These are phyloP conservation scores for Venturia oleaginea DNA, from an alignment of 2,329 filamentous ascomycete species.

Conservation along the genomic window DNA sequence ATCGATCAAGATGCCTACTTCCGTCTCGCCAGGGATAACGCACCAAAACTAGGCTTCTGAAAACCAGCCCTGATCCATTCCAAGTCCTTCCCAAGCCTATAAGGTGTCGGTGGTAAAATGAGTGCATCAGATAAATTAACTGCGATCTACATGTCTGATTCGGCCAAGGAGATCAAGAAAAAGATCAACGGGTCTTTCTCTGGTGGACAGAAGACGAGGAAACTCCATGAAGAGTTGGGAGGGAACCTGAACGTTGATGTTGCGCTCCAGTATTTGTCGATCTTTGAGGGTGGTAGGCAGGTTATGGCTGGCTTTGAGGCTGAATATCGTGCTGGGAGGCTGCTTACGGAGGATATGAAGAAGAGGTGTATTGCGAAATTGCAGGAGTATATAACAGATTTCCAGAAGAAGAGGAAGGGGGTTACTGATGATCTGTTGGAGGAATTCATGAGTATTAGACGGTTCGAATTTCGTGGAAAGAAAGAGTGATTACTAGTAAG, in stretches of 20 bases:
- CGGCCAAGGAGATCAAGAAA: conserved; percentile 56
- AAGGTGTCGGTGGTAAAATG: conserved; percentile 92
- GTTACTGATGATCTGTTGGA: conserved; percentile 71
- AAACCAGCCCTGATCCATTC: conserved; percentile 55
- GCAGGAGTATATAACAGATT: conserved; percentile 65
- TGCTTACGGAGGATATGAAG: conserved; percentile 88
- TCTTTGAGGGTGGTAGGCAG: conserved; percentile 82
- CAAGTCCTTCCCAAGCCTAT: conserved; percentile 80
- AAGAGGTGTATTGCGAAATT: conserved; percentile 70
- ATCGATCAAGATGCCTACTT: conserved; percentile 68
- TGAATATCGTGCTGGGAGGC: conserved; percentile 57
- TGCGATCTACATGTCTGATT: conserved; percentile 87
- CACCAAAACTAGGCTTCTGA: conserved; percentile 35
- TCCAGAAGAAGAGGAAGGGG: conserved; percentile 68
- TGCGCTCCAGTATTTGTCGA: conserved; percentile 81
- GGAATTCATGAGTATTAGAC: conserved; percentile 60
- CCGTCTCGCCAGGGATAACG: conserved; percentile 65
- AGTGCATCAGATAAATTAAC: conserved; percentile 66
- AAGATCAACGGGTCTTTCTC: conserved; percentile 90
- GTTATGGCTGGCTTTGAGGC: conserved; percentile 47
- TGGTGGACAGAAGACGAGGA: conserved; percentile 71
- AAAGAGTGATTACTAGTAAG: no score
- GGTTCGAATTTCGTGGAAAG: conserved; percentile 50
- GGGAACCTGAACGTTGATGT: conserved; percentile 87
- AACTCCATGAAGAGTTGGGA: conserved; percentile 74